Conservation (phyloP, 2,329 filamentous ascomycete species). For the Verticillium klebahnii region DNA sequence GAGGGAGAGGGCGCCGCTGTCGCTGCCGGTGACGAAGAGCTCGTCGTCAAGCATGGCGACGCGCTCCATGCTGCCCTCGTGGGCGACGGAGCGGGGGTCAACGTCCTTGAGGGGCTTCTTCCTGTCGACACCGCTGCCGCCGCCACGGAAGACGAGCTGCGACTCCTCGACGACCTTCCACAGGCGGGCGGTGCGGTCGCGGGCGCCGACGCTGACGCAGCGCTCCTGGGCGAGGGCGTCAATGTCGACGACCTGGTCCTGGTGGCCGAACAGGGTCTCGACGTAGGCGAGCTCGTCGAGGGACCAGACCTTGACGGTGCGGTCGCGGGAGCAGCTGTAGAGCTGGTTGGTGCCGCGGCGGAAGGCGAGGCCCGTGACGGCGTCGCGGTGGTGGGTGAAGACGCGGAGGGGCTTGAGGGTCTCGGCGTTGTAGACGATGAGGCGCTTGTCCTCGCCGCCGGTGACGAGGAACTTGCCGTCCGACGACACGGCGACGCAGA, state of each 20-base stretch:
- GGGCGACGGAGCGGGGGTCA: constrained; percentile 50
- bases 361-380: constrained; percentile 81
- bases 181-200: constrained; percentile 84
- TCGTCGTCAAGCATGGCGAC: constrained; percentile 85
- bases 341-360: constrained; percentile 84
- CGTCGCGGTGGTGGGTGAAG: constrained; percentile 88
- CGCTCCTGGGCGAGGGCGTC: constrained; percentile 80
- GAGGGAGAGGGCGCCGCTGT: constrained; percentile 81
- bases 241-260: constrained; percentile 83
- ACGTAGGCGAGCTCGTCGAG: constrained; percentile 89
- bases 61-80: constrained; percentile 84
- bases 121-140: constrained; percentile 52
- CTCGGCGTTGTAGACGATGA: constrained; percentile 84
- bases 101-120: constrained; percentile 32
- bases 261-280: constrained; percentile 94
- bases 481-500: constrained; percentile 79
- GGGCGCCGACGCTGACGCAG: constrained; percentile 83
- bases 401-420: constrained; percentile 74
- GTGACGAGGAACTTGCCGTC: constrained; percentile 91
- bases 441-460: constrained; percentile 75
- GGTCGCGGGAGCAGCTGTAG: constrained; percentile 85
- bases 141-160: constrained; percentile 90
- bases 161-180: constrained; percentile 98
- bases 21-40: constrained; percentile 87
- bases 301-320: constrained; percentile 94